A percentile compares a stretch with the other conserved stretches of the same genome.
These are phyloP conservation scores for Drechslerella coelobrocha DNA, from an alignment of 2,329 filamentous ascomycete genomes.

Conservation along the genomic window DNA sequence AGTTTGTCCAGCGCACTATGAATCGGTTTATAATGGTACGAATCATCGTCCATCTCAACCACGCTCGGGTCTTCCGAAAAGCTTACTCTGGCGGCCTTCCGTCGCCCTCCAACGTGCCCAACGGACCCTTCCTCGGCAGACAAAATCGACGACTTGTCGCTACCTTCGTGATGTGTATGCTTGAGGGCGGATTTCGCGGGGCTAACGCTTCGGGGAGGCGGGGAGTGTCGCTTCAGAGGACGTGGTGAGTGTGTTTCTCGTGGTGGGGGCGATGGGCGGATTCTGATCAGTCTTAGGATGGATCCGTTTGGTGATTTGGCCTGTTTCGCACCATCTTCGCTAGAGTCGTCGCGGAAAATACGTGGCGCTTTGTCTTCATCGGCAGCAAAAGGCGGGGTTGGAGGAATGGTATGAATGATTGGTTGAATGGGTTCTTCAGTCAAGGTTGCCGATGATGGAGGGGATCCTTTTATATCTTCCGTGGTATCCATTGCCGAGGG, in stretches of 20 bases:
- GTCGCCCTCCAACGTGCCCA: conserved; percentile 6
- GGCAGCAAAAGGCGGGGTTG: conserved; percentile 29
- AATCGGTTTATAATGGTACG: conserved; percentile 48
- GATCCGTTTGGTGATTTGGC: conserved; percentile 18
- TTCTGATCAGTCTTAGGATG: conserved; percentile 1
- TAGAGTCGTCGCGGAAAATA: conserved; percentile 23
- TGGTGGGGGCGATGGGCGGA: conserved; percentile 26
- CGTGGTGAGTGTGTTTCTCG: conserved; percentile 23
- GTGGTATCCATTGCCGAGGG: neutral
- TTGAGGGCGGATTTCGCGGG: conserved; percentile 54
- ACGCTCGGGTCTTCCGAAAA: conserved; percentile 54
- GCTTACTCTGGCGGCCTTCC: conserved; percentile 50
- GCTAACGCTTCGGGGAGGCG: conserved; percentile 52
- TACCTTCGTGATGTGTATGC: conserved; percentile 44
- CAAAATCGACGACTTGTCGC: conserved; percentile 42
- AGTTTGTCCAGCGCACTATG: conserved; percentile 40
- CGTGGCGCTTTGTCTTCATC: conserved; percentile 14
- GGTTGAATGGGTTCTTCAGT: conserved; percentile 41
- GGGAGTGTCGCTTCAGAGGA: conserved; percentile 47
- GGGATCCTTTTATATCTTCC: conserved; percentile 30
- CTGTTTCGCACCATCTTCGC: conserved; percentile 18
- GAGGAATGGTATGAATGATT: conserved; percentile 36
- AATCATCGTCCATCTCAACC: conserved; percentile 50
- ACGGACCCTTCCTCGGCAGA: conserved; percentile 35
- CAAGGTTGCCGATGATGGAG: conserved; percentile 43